Evolutionary conservation across 2,329 filamentous ascomycete species (phyloP).

Genomic region (Talaromyces sp.): DNA sequence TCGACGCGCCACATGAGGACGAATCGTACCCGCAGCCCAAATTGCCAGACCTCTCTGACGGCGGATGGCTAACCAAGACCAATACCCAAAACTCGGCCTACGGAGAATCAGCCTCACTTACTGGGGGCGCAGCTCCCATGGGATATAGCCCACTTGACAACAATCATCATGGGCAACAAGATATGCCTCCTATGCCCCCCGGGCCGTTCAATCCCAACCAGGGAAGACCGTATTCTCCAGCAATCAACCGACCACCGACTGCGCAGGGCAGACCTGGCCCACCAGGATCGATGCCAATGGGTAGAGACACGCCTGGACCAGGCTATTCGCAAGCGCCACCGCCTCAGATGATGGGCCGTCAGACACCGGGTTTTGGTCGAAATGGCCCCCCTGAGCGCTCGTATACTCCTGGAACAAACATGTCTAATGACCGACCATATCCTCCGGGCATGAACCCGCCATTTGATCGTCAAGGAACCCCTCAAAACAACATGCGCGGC

Average conservation of each 20-base stretch:
- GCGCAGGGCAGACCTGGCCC: slow-evolving; percentile 30
- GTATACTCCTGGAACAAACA: slow-evolving; percentile 2
- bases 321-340: slow-evolving; percentile 25
- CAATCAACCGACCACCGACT: slow-evolving; percentile 26
- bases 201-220: slow-evolving; percentile 28
- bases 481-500: slow-evolving; percentile 1
- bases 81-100: slow-evolving; percentile 52
- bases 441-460: not conserved
- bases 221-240: slow-evolving; percentile 28
- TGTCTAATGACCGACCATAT: slow-evolving; percentile 7
- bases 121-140: slow-evolving; percentile 31
- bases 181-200: slow-evolving; percentile 31
- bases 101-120: slow-evolving; percentile 53
- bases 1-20: slow-evolving; percentile 23
- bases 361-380: slow-evolving; percentile 20
- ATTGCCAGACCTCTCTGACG: slow-evolving; percentile 45
- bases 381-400: slow-evolving; percentile 2
- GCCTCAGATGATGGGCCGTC: slow-evolving; percentile 21
- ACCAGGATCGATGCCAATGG: slow-evolving; percentile 30
- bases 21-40: slow-evolving; percentile 31
- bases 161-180: slow-evolving; percentile 28
- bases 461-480: slow-evolving; percentile 5
- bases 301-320: slow-evolving; percentile 22
- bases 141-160: slow-evolving; percentile 38
- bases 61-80: slow-evolving; percentile 44